Percentiles rank a stretch among this genome's conserved stretches.
Evolutionary conservation across 108 stramenopile genomes (phyloP).

Genomic region (Fistulifera pelliculosa): DNA sequence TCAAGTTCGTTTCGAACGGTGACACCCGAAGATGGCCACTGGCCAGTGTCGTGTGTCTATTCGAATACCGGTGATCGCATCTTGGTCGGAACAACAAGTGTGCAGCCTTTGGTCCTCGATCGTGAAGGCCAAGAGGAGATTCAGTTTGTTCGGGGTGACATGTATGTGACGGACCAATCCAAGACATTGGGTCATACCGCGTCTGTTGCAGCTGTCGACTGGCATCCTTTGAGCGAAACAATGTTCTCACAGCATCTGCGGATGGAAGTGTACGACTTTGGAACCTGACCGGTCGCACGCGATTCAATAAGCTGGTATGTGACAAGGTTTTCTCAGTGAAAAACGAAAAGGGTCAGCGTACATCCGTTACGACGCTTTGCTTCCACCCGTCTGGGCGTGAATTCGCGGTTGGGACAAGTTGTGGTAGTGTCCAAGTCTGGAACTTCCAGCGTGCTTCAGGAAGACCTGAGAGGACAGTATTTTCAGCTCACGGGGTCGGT

Average conservation of each 20-base stretch:
- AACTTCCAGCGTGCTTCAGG: constrained; percentile 24
- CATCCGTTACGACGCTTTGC: constrained; percentile 36
- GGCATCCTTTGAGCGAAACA: constrained; percentile 80
- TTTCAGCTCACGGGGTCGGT: constrained; percentile 35
- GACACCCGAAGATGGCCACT: constrained; percentile 45
- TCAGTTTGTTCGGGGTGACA: constrained; percentile 80
- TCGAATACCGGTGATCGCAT: constrained; percentile 65
- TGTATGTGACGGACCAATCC: constrained; percentile 76
- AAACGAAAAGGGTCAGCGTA: constrained; percentile 51
- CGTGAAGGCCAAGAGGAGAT: constrained; percentile 66
- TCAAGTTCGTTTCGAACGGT: constrained; percentile 28
- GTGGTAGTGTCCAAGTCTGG: constrained; percentile 83
- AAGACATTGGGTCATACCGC: constrained; percentile 81
- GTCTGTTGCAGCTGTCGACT: constrained; percentile 68
- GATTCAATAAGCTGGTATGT: constrained; percentile 72
- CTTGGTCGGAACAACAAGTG: constrained; percentile 64
- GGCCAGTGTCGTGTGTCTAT: constrained; percentile 18
- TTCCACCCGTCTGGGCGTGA: constrained; percentile 54
- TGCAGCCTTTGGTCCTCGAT: constrained; percentile 73
- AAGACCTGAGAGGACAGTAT: constrained; percentile 45
- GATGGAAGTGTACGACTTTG: constrained; percentile 82
- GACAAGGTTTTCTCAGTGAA: constrained; percentile 51
- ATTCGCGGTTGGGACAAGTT: constrained; percentile 66
- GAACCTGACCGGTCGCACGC: constrained; percentile 73
- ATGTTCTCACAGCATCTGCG: constrained; percentile 59